phyloP scores from a whole-genome alignment of 345 rosid genomes.

The Ceriops zippeliana region DNA sequence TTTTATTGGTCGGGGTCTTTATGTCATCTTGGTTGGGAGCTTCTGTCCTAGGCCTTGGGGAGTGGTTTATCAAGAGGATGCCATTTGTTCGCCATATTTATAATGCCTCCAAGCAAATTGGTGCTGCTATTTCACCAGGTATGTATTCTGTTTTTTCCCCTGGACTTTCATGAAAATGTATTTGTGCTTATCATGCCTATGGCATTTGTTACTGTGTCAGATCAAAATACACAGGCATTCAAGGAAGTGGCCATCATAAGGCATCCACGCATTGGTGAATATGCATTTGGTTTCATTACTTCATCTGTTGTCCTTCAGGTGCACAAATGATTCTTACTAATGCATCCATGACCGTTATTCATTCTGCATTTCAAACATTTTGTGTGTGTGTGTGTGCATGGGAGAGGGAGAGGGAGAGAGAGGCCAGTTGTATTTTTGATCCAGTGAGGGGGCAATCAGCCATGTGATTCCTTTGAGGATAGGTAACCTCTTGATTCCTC shows the following conservation, averaged over 20 bases:
- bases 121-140: conserved; percentile 99
- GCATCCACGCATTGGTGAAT: conserved; percentile 97
- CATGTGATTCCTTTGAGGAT: no score
- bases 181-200: conserved; percentile 1
- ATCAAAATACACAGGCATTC: conserved; percentile 90
- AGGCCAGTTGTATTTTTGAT: no score
- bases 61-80: conserved; percentile 99
- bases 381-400: not conserved
- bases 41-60: conserved; percentile 86
- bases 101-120: conserved; percentile 96
- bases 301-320: conserved; percentile 86
- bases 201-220: conserved; percentile 34
- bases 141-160: conserved; percentile 9
- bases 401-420: no score
- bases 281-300: conserved; percentile 96
- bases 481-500: no score
- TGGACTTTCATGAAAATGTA: not conserved
- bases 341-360: not conserved
- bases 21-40: conserved; percentile 99
- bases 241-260: conserved; percentile 96
- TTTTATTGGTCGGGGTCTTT: conserved; percentile 95
- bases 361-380: not conserved
- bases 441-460: no score
- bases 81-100: conserved; percentile 97
- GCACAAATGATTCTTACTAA: conserved; percentile 10